phyloP scores from a whole-genome alignment of 2,329 filamentous ascomycete species.

The Metarhizium brunneum region DNA sequence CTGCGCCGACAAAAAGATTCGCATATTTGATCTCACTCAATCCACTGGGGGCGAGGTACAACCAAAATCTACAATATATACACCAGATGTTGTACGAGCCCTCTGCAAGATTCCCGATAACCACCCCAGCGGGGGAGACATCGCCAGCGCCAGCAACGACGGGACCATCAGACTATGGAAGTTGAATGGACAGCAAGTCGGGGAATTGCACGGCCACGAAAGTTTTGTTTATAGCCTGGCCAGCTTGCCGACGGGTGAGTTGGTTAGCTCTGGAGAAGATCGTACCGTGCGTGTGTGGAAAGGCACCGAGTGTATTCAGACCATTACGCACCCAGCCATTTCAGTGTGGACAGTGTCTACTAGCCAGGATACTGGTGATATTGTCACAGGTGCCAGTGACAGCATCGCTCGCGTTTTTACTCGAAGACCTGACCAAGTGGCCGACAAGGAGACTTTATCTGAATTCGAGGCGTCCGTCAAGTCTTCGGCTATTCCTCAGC shows the following conservation, averaged over 20 bases:
- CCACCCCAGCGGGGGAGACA: conserved; percentile 77
- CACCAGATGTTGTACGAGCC: conserved; percentile 79
- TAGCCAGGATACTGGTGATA: conserved; percentile 74
- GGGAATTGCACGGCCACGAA: conserved; percentile 77
- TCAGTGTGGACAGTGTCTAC: conserved; percentile 93
- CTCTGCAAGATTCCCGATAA: conserved; percentile 68
- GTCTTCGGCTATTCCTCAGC: conserved; percentile 76
- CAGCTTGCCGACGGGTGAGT: conserved; percentile 69
- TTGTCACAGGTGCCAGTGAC: conserved; percentile 90
- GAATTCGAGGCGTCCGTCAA: conserved; percentile 78
- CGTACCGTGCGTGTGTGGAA: conserved; percentile 88
- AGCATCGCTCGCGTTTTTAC: conserved; percentile 78
- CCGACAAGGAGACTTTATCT: conserved; percentile 56
- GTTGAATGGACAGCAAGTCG: conserved; percentile 65
- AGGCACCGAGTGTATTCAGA: conserved; percentile 75
- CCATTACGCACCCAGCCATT: conserved; percentile 92
- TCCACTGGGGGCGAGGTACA: conserved; percentile 46
- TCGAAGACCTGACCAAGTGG: conserved; percentile 58
- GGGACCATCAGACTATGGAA: conserved; percentile 83
- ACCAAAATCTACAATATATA: conserved; percentile 46
- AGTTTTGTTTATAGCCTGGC: conserved; percentile 89
- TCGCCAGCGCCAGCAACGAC: conserved; percentile 92
- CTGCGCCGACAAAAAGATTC: conserved; percentile 82
- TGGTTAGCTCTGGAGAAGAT: conserved; percentile 89
- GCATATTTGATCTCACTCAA: conserved; percentile 66